A percentile compares a stretch with the other conserved stretches of the same genome.
These are phyloP conservation scores for Oryza longistaminata DNA, from an alignment of 176 grass and related monocot species.

Conservation along the genomic window DNA sequence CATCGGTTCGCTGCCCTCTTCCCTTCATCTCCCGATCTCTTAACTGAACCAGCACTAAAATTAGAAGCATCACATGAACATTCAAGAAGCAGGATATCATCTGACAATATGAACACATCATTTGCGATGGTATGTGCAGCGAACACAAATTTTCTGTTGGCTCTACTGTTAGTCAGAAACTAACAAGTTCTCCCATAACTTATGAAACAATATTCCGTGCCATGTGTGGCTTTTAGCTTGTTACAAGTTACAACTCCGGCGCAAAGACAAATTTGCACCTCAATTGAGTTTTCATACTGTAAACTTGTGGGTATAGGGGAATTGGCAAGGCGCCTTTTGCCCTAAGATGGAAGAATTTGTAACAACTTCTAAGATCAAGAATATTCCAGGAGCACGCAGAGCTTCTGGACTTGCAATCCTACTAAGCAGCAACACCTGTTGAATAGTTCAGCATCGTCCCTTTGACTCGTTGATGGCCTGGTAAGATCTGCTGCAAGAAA, in stretches of 20 bases:
- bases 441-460: conserved; percentile 49
- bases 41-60: background rate
- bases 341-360: background rate
- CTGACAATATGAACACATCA: background rate
- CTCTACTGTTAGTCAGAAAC: conserved; percentile 3
- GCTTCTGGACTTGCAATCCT: conserved; percentile 3
- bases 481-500: conserved; percentile 74
- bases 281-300: background rate
- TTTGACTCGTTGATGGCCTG: conserved; percentile 58
- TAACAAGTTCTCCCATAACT: conserved; percentile 31
- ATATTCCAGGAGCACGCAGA: background rate
- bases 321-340: background rate
- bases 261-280: conserved; percentile 24
- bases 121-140: background rate
- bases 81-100: background rate
- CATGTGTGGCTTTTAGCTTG: conserved; percentile 11
- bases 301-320: conserved; percentile 5
- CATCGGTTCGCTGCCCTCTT: background rate
- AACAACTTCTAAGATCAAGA: background rate
- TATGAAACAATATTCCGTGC: conserved; percentile 1
- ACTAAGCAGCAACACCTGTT: conserved; percentile 32
- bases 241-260: conserved; percentile 28
- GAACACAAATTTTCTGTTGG: background rate
- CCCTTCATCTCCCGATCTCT: background rate
- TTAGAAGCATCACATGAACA: background rate